A percentile compares a stretch with the other conserved stretches of the same genome.
These are phyloP conservation scores for Fusarium mundagurra DNA, from an alignment of 2,329 filamentous ascomycete species.

Conservation along the genomic window DNA sequence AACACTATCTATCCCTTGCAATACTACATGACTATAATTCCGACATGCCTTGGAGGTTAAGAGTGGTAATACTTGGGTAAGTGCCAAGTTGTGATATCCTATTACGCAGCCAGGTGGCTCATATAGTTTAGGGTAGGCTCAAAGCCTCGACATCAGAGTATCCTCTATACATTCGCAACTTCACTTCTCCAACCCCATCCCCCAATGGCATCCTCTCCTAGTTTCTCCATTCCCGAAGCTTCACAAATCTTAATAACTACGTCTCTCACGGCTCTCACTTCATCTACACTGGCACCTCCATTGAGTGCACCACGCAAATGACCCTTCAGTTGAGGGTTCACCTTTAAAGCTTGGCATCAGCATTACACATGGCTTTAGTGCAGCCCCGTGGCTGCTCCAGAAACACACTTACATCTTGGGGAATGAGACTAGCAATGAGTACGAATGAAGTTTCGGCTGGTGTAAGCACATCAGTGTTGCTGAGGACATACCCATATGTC, in stretches of 20 bases:
- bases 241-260: conserved; percentile 42
- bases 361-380: neutral
- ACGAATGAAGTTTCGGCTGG: conserved; percentile 40
- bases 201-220: conserved; percentile 27
- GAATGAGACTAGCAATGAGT: conserved; percentile 43
- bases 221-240: conserved; percentile 39
- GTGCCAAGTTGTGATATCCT: neutral
- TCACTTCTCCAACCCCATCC: conserved; percentile 44
- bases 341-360: conserved; percentile 23
- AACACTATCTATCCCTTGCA: neutral
- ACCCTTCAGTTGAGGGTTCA: conserved; percentile 43
- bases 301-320: conserved; percentile 41
- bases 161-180: conserved; percentile 36
- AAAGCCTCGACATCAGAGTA: neutral
- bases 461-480: conserved; percentile 40
- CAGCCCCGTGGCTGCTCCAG: neutral
- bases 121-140: neutral
- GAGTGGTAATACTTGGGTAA: neutral
- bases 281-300: conserved; percentile 39
- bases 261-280: conserved; percentile 41
- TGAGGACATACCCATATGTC: conserved; percentile 41
- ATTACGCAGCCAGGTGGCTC: neutral
- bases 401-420: conserved; percentile 38
- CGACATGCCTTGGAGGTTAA: neutral
- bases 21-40: neutral